A percentile compares a stretch with the other conserved stretches of the same genome.
Conservation (phyloP, 768 basidiomycete species). For the Kockovaella imperatae region DNA sequence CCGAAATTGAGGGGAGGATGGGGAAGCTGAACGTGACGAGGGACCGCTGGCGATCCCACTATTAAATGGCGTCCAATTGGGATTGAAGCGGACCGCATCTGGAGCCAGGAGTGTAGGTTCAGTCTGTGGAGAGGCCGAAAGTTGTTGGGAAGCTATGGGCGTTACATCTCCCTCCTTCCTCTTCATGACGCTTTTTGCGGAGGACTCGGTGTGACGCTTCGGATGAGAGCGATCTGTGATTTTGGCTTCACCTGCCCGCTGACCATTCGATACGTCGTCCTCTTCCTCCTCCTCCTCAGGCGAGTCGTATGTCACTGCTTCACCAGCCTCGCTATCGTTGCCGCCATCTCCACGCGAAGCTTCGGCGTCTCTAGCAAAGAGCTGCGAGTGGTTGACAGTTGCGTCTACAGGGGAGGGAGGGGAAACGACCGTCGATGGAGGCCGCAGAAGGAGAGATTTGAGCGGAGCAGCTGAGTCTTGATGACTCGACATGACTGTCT, state of each 20-base stretch:
- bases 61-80: neutral
- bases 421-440: constrained; percentile 32
- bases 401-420: constrained; percentile 35
- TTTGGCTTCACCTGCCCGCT: neutral
- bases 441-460: constrained; percentile 12
- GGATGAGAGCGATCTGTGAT: no score
- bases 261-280: no score
- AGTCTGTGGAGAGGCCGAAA: constrained; percentile 10
- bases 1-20: constrained; percentile 22
- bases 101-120: constrained; percentile 1
- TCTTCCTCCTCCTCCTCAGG: constrained; percentile 15
- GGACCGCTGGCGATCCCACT: neutral
- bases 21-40: constrained; percentile 16
- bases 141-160: constrained; percentile 2
- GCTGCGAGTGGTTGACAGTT: constrained; percentile 8
- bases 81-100: neutral
- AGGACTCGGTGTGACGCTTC: no score
- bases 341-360: neutral
- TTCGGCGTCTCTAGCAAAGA: neutral
- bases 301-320: constrained; percentile 12
- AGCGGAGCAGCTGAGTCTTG: neutral
- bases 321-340: no score
- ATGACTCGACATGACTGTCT: no score
- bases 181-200: neutral
- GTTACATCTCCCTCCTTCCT: constrained; percentile 5